Percentiles rank a stretch among this genome's conserved stretches.
Evolutionary conservation across 805 yeast species (phyloP).

Genomic region (Sporopachydermia quercuum): DNA sequence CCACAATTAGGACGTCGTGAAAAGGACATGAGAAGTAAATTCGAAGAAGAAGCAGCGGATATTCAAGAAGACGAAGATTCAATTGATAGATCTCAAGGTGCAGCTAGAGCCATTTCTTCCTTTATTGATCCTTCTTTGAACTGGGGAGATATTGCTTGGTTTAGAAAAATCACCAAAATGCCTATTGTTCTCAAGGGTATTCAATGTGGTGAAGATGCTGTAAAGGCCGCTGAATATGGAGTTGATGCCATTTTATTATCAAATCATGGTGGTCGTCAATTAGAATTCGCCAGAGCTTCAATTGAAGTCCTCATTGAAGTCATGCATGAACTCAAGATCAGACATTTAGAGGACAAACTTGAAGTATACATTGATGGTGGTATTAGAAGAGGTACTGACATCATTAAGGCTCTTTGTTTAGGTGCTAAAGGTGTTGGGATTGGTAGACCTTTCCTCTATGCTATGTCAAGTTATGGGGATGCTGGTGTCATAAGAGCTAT

Average conservation of each 20-base stretch:
- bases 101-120: slow-evolving; percentile 73
- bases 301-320: slow-evolving; percentile 26
- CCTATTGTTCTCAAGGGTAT: slow-evolving; percentile 73
- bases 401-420: slow-evolving; percentile 48
- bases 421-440: slow-evolving; percentile 63
- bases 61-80: slow-evolving; percentile 29
- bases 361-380: slow-evolving; percentile 59
- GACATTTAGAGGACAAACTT: slow-evolving; percentile 32
- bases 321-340: slow-evolving; percentile 53
- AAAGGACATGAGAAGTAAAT: slow-evolving; percentile 64
- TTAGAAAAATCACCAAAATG: slow-evolving; percentile 39
- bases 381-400: slow-evolving; percentile 52
- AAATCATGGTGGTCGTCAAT: slow-evolving; percentile 83
- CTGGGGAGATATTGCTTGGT: slow-evolving; percentile 51
- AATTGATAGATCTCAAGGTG: slow-evolving; percentile 64
- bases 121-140: slow-evolving; percentile 60
- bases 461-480: slow-evolving; percentile 49
- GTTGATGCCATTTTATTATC: slow-evolving; percentile 69
- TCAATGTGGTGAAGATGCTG: slow-evolving; percentile 69
- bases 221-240: slow-evolving; percentile 58
- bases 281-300: slow-evolving; percentile 72
- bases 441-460: slow-evolving; percentile 53
- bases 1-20: slow-evolving; percentile 87
- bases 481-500: slow-evolving; percentile 47
- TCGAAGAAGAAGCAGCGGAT: slow-evolving; percentile 28